Evolutionary conservation across 805 yeast genomes (phyloP).

Genomic region (Candida quercuum): DNA sequence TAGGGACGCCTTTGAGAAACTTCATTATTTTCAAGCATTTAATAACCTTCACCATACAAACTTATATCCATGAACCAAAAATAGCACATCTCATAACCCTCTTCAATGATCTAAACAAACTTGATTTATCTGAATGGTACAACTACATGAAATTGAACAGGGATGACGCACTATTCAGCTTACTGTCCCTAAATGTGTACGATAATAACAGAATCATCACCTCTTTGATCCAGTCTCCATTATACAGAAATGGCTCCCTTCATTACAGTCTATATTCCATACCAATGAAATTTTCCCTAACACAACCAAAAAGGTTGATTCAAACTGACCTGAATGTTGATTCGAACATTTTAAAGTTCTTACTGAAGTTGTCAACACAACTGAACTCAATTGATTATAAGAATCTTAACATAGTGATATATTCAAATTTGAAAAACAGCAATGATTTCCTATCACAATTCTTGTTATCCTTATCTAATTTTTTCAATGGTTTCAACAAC

Average conservation of each 20-base stretch:
- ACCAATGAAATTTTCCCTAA: constrained; percentile 24
- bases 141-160: constrained; percentile 8
- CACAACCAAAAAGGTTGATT: constrained; percentile 13
- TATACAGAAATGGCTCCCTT: constrained; percentile 18
- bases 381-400: constrained; percentile 32
- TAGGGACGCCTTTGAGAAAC: constrained; percentile 48
- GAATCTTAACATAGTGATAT: constrained; percentile 36
- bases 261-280: constrained; percentile 26
- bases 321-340: constrained; percentile 22
- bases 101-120: constrained; percentile 18
- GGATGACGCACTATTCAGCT: constrained; percentile 11
- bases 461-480: constrained; percentile 35
- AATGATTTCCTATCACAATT: constrained; percentile 37
- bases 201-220: too few species aligned
- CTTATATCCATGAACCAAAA: constrained; percentile 20
- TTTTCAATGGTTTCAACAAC: constrained; percentile 34
- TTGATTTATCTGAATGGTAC: constrained; percentile 20
- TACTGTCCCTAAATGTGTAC: constrained; percentile 15
- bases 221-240: constrained; percentile 13
- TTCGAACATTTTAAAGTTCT: constrained; percentile 21
- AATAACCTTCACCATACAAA: constrained; percentile 43
- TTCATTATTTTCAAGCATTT: constrained; percentile 57
- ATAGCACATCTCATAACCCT: constrained; percentile 14
- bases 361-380: constrained; percentile 28
- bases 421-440: constrained; percentile 29